phyloP scores from a whole-genome alignment of 1,284 basidiomycete species.

The Fomitopsis palustris region DNA sequence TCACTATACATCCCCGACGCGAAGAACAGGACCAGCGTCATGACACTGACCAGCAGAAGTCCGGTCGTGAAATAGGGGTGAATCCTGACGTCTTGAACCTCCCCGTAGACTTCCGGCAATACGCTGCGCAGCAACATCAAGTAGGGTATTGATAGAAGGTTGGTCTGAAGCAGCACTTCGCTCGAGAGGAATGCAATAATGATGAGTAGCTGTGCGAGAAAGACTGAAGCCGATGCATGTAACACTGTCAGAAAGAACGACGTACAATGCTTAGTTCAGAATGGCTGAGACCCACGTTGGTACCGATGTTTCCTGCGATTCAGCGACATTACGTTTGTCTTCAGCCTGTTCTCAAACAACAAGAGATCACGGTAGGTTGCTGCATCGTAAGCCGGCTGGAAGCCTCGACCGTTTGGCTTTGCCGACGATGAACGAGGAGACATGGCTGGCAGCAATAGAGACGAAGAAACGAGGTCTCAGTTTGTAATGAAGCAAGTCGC shows the following conservation, averaged over 20 bases:
- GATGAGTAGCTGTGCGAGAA: constrained; percentile 67
- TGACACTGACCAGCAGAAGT: constrained; percentile 80
- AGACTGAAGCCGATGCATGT: constrained; percentile 46
- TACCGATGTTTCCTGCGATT: constrained; percentile 84
- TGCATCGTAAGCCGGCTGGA: constrained; percentile 64
- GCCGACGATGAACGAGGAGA: constrained; percentile 13
- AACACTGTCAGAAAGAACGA: neutral
- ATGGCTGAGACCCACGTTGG: constrained; percentile 61
- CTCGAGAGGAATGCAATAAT: constrained; percentile 71
- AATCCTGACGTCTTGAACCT: constrained; percentile 41
- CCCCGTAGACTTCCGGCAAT: constrained; percentile 46
- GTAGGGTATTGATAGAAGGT: constrained; percentile 64
- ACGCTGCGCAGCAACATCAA: constrained; percentile 44
- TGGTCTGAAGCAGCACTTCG: constrained; percentile 70
- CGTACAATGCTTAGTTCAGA: neutral
- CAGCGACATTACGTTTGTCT: constrained; percentile 84
- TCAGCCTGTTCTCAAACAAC: constrained; percentile 93
- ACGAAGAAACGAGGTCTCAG: no score
- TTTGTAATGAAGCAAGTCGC: no score
- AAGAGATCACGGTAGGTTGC: constrained; percentile 87
- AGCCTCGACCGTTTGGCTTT: constrained; percentile 22
- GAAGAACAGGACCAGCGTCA: constrained; percentile 93
- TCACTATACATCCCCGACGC: constrained; percentile 96
- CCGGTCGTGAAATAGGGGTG: constrained; percentile 75
- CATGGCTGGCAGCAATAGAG: no score